These are phyloP conservation scores for Oryza punctata DNA, from an alignment of 176 grass and related monocot genomes.

Conservation along the genomic window DNA sequence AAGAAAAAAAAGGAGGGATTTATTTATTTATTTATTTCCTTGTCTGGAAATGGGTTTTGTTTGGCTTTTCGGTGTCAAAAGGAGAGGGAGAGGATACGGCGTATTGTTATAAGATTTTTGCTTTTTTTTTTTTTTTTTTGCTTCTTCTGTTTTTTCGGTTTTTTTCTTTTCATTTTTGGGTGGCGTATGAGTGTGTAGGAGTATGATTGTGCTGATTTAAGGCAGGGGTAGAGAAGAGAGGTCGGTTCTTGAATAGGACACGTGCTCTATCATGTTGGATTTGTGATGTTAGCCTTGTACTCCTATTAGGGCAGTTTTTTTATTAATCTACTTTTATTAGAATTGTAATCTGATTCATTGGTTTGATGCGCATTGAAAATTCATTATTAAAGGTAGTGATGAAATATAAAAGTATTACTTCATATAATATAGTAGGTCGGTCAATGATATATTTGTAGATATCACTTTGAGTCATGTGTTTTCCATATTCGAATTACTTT, in stretches of 20 bases:
- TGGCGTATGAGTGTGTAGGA: background rate
- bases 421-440: no score
- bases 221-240: background rate
- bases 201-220: background rate
- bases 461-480: no score
- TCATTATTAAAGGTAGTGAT: background rate
- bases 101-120: constrained; percentile 29
- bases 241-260: background rate
- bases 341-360: background rate
- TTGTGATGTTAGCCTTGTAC: background rate
- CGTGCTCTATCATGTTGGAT: background rate
- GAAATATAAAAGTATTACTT: no score
- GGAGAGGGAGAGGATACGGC: background rate
- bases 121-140: background rate
- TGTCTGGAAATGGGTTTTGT: constrained; percentile 32
- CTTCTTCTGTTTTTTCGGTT: background rate
- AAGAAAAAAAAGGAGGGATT: background rate
- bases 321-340: background rate
- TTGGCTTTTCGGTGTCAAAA: constrained; percentile 29
- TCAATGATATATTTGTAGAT: no score
- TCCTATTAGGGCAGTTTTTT: background rate
- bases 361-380: background rate
- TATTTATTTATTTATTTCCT: background rate
- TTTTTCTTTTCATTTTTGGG: background rate
- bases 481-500: no score